A percentile compares a stretch with the other conserved stretches of the same genome.
Evolutionary conservation across 2,329 filamentous ascomycete genomes (phyloP).

Genomic region (Sporothrix mexicana): DNA sequence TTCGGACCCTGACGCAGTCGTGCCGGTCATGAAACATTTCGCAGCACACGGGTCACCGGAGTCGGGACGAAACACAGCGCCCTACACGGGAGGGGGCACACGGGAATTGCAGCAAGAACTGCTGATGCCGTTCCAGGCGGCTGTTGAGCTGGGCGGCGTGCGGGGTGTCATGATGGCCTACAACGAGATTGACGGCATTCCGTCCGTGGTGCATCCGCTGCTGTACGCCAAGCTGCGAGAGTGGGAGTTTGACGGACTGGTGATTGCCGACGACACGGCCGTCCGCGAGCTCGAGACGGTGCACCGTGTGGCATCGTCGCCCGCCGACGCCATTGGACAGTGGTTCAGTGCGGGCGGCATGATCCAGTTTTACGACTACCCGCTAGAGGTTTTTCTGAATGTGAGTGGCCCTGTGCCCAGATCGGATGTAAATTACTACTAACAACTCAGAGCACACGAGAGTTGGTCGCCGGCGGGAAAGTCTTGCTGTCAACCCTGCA

Average conservation of each 20-base stretch:
- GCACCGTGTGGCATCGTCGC: conserved; percentile 4
- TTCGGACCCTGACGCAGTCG: conserved; percentile 23
- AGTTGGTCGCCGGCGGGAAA: not conserved
- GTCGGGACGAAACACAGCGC: conserved; percentile 25
- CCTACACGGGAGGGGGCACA: conserved; percentile 9
- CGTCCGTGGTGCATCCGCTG: conserved; percentile 24
- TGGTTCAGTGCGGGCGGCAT: conserved; percentile 30
- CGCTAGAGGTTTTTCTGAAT: conserved; percentile 13
- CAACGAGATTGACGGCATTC: conserved; percentile 27
- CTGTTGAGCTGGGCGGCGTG: conserved; percentile 21
- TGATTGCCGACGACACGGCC: conserved; percentile 29
- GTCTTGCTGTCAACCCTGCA: not conserved
- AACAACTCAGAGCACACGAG: not conserved
- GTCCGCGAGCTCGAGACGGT: conserved; percentile 19
- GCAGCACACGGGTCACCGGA: conserved; percentile 17
- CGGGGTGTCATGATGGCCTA: conserved; percentile 30
- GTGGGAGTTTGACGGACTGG: conserved; percentile 25
- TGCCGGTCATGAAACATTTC: conserved; percentile 30
- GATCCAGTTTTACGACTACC: conserved; percentile 28
- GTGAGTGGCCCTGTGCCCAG: not conserved
- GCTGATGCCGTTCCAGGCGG: conserved; percentile 25
- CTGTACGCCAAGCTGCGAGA: conserved; percentile 6
- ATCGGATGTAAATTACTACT: not conserved
- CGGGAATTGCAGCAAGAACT: conserved; percentile 17
- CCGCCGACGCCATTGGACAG: conserved; percentile 18